phyloP scores from a whole-genome alignment of 441 rosid genomes.

The Populus hybrid region DNA sequence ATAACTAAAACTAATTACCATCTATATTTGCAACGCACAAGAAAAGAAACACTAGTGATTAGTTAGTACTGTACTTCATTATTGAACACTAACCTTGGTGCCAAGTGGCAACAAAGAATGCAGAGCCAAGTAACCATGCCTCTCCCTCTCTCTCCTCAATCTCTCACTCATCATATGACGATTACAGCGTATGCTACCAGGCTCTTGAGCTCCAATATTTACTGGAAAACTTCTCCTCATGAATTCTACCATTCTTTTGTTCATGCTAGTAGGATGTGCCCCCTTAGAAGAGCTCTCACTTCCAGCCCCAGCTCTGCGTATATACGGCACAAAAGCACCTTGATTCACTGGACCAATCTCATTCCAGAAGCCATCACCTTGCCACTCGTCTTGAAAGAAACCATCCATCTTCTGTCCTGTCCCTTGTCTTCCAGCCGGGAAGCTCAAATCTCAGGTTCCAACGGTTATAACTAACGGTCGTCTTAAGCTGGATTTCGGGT shows the following conservation, averaged over 20 bases:
- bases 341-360: slow-evolving; percentile 12
- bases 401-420: slow-evolving; percentile 30
- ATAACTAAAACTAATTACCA: too few species aligned
- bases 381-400: slow-evolving; percentile 24
- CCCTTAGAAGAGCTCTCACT: background rate
- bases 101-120: slow-evolving; percentile 45
- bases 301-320: slow-evolving; percentile 10
- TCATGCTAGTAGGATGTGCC: slow-evolving; percentile 29
- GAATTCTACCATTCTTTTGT: slow-evolving; percentile 47
- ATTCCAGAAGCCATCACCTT: slow-evolving; percentile 23
- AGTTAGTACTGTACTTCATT: background rate
- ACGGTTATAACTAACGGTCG: background rate
- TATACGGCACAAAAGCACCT: slow-evolving; percentile 46
- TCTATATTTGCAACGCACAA: too few species aligned
- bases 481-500: background rate
- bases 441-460: background rate
- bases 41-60: background rate
- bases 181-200: slow-evolving; percentile 30
- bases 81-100: slow-evolving; percentile 41
- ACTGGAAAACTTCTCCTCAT: slow-evolving; percentile 27
- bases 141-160: slow-evolving; percentile 57
- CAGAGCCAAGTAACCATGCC: slow-evolving; percentile 41
- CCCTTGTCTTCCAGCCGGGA: background rate
- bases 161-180: slow-evolving; percentile 57
- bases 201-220: slow-evolving; percentile 17